These are phyloP conservation scores for Amanita rimosa DNA, from an alignment of 768 basidiomycete genomes.

Conservation along the genomic window DNA sequence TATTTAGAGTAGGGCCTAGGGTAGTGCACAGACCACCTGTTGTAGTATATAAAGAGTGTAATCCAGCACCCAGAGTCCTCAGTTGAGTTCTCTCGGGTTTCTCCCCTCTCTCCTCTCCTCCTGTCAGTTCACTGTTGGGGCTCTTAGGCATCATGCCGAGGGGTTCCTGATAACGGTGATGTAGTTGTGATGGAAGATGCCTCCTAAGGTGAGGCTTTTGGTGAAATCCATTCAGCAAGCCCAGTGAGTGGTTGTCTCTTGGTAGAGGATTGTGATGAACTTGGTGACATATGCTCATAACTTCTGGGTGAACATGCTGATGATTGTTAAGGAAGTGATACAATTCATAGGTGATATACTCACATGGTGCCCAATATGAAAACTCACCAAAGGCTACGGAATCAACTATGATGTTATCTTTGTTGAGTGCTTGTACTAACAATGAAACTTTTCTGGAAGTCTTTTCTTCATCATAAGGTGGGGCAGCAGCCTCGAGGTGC, in stretches of 20 bases:
- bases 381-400: constrained; percentile 64
- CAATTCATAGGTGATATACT: constrained; percentile 8
- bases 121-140: too few relatives aligned
- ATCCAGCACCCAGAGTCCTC: too few relatives aligned
- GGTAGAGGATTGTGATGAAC: background rate
- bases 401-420: constrained; percentile 44
- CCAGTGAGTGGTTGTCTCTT: background rate
- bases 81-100: too few relatives aligned
- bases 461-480: constrained; percentile 36
- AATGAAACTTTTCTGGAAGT: constrained; percentile 36
- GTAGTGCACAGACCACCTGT: too few relatives aligned
- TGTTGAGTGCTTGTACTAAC: constrained; percentile 52
- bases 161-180: too few relatives aligned
- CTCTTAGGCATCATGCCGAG: too few relatives aligned
- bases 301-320: background rate
- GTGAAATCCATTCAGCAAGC: background rate
- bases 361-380: constrained; percentile 44
- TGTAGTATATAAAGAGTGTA: too few relatives aligned
- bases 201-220: constrained; percentile 21
- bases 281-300: background rate
- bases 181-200: constrained; percentile 26
- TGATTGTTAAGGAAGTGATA: background rate
- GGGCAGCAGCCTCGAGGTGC: constrained; percentile 57
- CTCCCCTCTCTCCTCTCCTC: too few relatives aligned
- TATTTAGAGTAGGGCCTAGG: too few relatives aligned